A percentile compares a stretch with the other conserved stretches of the same genome.
phyloP scores from a whole-genome alignment of 176 grass and related monocot species.

The Tillandsia fasciculata region DNA sequence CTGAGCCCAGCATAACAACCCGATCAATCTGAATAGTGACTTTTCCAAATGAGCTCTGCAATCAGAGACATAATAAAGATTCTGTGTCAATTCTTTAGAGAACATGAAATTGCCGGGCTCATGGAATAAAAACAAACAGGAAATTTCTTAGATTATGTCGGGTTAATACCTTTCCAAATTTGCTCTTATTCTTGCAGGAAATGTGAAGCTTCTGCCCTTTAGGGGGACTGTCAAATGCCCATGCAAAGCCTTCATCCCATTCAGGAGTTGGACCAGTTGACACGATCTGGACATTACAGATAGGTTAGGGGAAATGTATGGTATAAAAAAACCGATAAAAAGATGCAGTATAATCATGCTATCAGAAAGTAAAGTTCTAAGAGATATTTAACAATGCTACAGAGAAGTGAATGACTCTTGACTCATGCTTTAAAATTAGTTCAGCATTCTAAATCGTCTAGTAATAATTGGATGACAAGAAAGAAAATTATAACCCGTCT shows the following conservation, averaged over 20 bases:
- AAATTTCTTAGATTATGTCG: background rate
- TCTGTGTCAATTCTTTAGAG: too few relatives aligned
- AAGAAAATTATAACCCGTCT: background rate
- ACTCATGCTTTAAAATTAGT: too few relatives aligned
- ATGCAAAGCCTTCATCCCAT: slow-evolving; percentile 95
- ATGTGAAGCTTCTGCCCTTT: slow-evolving; percentile 99
- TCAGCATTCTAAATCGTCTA: too few relatives aligned
- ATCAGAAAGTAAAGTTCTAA: background rate
- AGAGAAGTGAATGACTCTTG: background rate
- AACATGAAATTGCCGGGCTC: too few relatives aligned
- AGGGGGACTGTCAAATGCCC: slow-evolving; percentile 96
- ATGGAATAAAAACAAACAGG: too few relatives aligned
- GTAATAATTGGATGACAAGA: too few relatives aligned
- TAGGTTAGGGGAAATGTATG: background rate
- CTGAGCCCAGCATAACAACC: slow-evolving; percentile 97
- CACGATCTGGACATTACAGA: slow-evolving; percentile 47
- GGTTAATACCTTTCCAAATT: slow-evolving; percentile 87
- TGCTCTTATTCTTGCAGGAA: slow-evolving; percentile 99
- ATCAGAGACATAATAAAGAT: background rate
- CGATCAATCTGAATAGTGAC: slow-evolving; percentile 95
- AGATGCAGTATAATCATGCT: background rate
- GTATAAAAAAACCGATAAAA: background rate
- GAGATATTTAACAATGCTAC: background rate
- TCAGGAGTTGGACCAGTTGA: slow-evolving; percentile 83
- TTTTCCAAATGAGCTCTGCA: slow-evolving; percentile 94